Evolutionary conservation across 2,329 filamentous ascomycete genomes (phyloP), one percentile per base, ranked within the genome.

Genomic region (Alternaria dauci): DNA sequence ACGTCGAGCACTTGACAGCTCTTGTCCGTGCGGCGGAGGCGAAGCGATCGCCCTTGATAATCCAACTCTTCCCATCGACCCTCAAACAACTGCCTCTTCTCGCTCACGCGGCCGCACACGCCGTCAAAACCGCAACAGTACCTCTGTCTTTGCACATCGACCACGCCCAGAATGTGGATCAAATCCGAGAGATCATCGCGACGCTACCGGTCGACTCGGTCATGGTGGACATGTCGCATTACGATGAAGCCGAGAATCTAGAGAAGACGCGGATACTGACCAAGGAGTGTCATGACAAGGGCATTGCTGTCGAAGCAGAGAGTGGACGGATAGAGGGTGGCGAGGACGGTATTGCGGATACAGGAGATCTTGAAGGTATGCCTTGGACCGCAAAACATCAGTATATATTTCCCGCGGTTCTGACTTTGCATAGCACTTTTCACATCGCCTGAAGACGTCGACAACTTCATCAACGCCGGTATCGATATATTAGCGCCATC

Each of bases 211-310:
- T 91, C 67, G 89, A 92, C 76, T 87, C 84, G 63, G 91, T 92
- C 73, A 92, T 92, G 89, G 86, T 92, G 0, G 90, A 92, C 74
- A 92, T 92, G 89, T 87, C 84, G 57, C 89, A 91, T 74, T 87
- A 89, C 68, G 88, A 90, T 67, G 88, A 91, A 76, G 88, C 89
- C 63, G 88, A 91, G 78, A 92, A 92, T 69, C 79, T 92, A 28
- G 80, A 82, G 7, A 83, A 86, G 70, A 91, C 89, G 14, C 81
- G 81, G 51, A 84, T 88, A 58, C 77, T 91, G 47, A 86, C 87
- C 0, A 80, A 78, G 28, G 87, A 88, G 67, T 90, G 89, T 69
- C 85, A 90, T 71, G 85, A 79, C 54, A 81, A 84, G 25, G 87
- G 87, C 1, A 91, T 91, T 61, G 85, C 87, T 4, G 88, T 88